Evolutionary conservation across 257 asterid genomes (phyloP).

Genomic region (Lavandula angustifolia): DNA sequence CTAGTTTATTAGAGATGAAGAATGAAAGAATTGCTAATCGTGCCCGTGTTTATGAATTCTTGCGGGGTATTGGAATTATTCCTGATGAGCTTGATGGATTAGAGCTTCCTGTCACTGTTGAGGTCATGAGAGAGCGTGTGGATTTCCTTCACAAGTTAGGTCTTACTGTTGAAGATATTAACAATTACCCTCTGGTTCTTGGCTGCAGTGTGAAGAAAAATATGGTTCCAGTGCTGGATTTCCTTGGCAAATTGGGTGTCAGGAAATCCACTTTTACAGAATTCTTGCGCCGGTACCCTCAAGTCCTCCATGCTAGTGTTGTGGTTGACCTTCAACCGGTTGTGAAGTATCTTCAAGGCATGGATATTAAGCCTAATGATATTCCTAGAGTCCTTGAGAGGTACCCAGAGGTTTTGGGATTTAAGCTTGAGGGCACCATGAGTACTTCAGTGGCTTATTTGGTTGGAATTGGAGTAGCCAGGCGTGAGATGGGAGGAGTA

Average conservation of each 20-base stretch:
- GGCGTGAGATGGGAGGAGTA: slow-evolving; percentile 88
- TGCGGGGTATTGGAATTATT: slow-evolving; percentile 66
- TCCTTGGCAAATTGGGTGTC: slow-evolving; percentile 88
- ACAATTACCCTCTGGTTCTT: slow-evolving; percentile 91
- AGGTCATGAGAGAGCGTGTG: slow-evolving; percentile 89
- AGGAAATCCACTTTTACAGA: slow-evolving; percentile 76
- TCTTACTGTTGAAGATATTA: slow-evolving; percentile 85
- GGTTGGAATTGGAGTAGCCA: slow-evolving; percentile 89
- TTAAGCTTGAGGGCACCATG: slow-evolving; percentile 97
- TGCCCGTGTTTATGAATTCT: slow-evolving; percentile 74
- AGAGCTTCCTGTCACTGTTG: slow-evolving; percentile 93
- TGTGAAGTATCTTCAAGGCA: slow-evolving; percentile 90
- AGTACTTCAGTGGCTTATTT: slow-evolving; percentile 97
- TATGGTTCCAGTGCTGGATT: slow-evolving; percentile 95
- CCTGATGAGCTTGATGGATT: slow-evolving; percentile 96
- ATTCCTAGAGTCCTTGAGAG: slow-evolving; percentile 82
- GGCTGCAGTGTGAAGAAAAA: slow-evolving; percentile 99
- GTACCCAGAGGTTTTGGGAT: slow-evolving; percentile 89
- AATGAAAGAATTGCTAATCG: slow-evolving; percentile 76
- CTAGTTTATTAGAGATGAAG: slow-evolving; percentile 77
- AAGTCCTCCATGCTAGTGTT: slow-evolving; percentile 97
- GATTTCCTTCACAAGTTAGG: slow-evolving; percentile 91
- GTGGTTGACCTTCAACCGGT: slow-evolving; percentile 92
- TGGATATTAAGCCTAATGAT: slow-evolving; percentile 88
- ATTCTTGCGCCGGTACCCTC: slow-evolving; percentile 81